Base-by-base conservation (phyloP, 176 grass and related monocot species). In the Metroxylon sagu region DNA sequence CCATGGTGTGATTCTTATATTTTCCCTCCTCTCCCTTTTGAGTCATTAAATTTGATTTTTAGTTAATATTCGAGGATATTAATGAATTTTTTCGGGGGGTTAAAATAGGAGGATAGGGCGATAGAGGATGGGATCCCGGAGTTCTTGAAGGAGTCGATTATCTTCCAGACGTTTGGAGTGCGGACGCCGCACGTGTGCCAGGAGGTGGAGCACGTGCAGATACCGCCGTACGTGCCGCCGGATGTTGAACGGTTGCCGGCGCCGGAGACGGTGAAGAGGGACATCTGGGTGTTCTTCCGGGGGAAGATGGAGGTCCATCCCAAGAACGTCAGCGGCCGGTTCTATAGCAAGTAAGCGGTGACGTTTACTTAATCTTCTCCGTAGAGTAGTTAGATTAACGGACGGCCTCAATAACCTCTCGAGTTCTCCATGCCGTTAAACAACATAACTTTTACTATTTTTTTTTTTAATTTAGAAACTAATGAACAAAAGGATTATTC, bases 251-350 rank as follows among this genome's bases (percentile, higher is more conserved):
- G 43, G 59, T 64, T 81, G 29, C 76, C 70, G 10, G 69, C 79
- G 43, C 87, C 84, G 1, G 81, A 84, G 48, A 77, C 68, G 57
- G 25, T 48, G 15, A 69, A 2, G 3, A 77, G 93, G 27, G 81
- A 88, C 63, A 88, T 91, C 57, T 97, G 85, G 68, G 80, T 76
- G 17, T 97, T 76, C 60, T 97, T 97, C 66, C 79, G 92, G 10
- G 93, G 93, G 57, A 97, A 91, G 67, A 85, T 91, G 87, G 93
- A 91, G 73, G 59, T 91, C 53, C 93, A 97, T 19, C 87, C 87
- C 54, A 97, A 97, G 72, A 97, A 97, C 87, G 77, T 97, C 51
- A 97, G 78, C 52, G 87, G 93, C 52, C 81, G 63, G 70, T 91
- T 97, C 87, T 97, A 91, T 80, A 69, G 92, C 92, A 95, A 79